Conservation (phyloP, 306 rosid genomes). For the Vigna radiata region DNA sequence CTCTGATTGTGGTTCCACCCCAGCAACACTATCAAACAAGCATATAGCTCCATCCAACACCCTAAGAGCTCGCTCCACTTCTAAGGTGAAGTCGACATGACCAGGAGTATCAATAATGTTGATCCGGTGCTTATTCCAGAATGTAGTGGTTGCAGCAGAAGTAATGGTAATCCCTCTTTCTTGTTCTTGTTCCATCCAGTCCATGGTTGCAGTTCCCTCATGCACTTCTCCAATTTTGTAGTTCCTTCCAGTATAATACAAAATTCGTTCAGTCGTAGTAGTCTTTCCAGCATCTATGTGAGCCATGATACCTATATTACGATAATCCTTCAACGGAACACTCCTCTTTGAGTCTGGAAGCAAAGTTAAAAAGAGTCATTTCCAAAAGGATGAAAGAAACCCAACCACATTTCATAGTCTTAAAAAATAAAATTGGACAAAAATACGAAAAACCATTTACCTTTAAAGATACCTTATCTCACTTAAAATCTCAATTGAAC, state of each 20-base stretch:
- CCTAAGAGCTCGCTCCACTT: constrained; percentile 96
- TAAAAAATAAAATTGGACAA: neutral
- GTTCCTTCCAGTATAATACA: constrained; percentile 91
- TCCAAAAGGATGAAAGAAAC: constrained; percentile 2
- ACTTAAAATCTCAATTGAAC: constrained; percentile 5
- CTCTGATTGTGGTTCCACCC: constrained; percentile 98
- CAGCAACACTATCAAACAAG: constrained; percentile 97
- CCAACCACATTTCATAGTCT: constrained; percentile 19
- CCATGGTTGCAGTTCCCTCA: constrained; percentile 98
- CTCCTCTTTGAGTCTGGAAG: constrained; percentile 63
- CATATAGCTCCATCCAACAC: constrained; percentile 98
- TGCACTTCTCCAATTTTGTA: constrained; percentile 99
- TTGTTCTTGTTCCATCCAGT: constrained; percentile 99
- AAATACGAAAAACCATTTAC: constrained; percentile 16
- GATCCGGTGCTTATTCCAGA: constrained; percentile 91
- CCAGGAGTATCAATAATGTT: constrained; percentile 99
- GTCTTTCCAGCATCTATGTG: constrained; percentile 98
- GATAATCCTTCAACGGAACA: constrained; percentile 79
- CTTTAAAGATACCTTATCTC: neutral
- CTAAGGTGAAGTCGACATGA: constrained; percentile 94
- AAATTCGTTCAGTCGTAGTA: constrained; percentile 87
- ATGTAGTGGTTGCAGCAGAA: constrained; percentile 97
- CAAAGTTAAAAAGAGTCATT: constrained; percentile 36
- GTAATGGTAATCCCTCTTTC: constrained; percentile 99
- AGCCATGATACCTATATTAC: constrained; percentile 98